Evolutionary conservation across 306 rosid genomes (phyloP).

Genomic region (Cicer yamashitae): DNA sequence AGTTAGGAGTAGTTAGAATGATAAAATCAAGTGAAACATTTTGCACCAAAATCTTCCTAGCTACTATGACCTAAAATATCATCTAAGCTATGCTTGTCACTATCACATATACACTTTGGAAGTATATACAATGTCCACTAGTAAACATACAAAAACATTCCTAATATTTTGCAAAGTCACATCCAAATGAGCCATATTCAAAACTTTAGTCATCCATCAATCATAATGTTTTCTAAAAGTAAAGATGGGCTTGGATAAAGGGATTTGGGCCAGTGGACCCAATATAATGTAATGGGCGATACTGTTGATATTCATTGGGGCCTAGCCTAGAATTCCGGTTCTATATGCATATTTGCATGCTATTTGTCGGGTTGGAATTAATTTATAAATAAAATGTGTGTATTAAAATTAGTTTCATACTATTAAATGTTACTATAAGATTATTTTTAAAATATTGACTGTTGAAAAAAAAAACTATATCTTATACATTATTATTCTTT

Average conservation of each 20-base stretch:
- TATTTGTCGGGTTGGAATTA: not conserved
- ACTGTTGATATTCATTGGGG: not conserved
- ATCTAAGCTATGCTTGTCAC: constrained; percentile 45
- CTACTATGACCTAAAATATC: constrained; percentile 31
- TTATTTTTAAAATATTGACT: too few species aligned
- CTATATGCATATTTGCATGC: not conserved
- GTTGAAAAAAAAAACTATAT: too few species aligned
- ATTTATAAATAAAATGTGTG: not conserved
- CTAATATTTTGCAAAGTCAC: constrained; percentile 42
- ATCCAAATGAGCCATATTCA: constrained; percentile 34
- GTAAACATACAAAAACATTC: constrained; percentile 54
- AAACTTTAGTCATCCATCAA: constrained; percentile 15
- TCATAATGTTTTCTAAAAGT: not conserved
- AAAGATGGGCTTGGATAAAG: constrained; percentile 41
- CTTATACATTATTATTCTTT: too few species aligned
- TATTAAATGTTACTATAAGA: not conserved
- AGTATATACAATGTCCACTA: constrained; percentile 38
- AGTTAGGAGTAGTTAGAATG: constrained; percentile 37
- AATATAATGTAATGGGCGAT: constrained; percentile 10
- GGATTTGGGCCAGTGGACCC: constrained; percentile 42
- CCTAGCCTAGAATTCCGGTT: constrained; percentile 38
- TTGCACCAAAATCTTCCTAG: constrained; percentile 30
- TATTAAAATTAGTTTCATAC: not conserved
- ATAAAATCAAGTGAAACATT: constrained; percentile 43
- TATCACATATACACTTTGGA: constrained; percentile 42